Evolutionary conservation across 768 basidiomycete genomes (phyloP), one percentile per base, ranked within the genome.

Genomic region (Lactifluus volemus): DNA sequence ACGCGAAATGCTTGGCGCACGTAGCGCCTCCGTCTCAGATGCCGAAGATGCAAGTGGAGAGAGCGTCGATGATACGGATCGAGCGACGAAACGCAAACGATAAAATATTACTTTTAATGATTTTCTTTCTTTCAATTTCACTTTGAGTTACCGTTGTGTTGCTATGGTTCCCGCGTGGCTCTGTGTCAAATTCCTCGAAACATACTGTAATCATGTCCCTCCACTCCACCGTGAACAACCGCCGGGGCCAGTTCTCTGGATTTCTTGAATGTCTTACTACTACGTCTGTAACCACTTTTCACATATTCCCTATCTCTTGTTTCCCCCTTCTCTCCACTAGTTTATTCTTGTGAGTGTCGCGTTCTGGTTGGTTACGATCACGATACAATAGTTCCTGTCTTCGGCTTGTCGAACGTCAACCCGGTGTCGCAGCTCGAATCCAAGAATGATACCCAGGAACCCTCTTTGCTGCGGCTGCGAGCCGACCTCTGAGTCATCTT

Each of bases 41-140:
- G 61, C 52, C 32, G 61, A 63, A 48, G 61, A 63, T n/a, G 61
- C 51, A 5, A 63, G 61, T 21, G 61, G 56, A 11, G 61, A 63
- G 17, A 58, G 61, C 1, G 15, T 19, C 12, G 52, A 58, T 53
- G 61, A 63, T 8, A 56, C 47, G 2, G 61, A 63, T 54, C 47
- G 61, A 36, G 61, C 61, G 30, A 41, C 41, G 39, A 63, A 63
- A 39, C 61, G 61, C 30, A 63, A 63, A 17, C 61, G 61, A 44
- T 63, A 53, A 54, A 49, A 48, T 4, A n/a, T 30, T 25, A n/a
- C 3, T 19, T n/a, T 51, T 21, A 21, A 36, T 21, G 14, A 30
- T 4, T 4, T 21, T 34, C 10, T 36, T 38, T 47, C 19, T 17
- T 25, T 48, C 19, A 21, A 19, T 30, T 30, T 19, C 29, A 36